phyloP scores from a whole-genome alignment of 345 rosid genomes.

The Melaleuca quinquenervia region DNA sequence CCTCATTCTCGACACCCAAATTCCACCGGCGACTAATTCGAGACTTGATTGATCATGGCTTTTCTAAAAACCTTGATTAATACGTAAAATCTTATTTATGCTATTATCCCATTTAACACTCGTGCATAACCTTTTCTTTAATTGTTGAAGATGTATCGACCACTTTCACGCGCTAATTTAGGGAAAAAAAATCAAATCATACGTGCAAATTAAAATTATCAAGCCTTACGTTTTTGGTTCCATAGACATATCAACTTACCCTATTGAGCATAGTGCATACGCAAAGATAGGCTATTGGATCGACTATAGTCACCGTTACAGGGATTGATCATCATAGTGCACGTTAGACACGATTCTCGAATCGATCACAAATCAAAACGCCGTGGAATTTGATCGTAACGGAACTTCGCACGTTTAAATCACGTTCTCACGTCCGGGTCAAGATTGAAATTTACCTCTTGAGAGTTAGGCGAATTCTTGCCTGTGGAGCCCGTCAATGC shows the following conservation, averaged over 20 bases:
- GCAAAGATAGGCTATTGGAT: neutral
- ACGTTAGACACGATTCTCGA: no score
- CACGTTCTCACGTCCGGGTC: fast-evolving
- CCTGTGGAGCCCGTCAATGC: fast-evolving
- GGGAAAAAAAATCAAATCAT: neutral
- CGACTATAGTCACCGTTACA: neutral
- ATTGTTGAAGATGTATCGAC: neutral
- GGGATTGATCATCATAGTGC: neutral
- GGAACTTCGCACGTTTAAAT: neutral
- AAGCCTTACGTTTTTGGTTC: neutral
- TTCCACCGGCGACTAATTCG: neutral
- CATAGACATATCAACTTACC: neutral
- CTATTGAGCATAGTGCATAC: neutral
- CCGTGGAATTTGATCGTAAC: fast-evolving
- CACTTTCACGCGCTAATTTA: neutral
- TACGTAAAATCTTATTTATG: neutral
- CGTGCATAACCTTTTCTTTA: neutral
- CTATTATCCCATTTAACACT: neutral
- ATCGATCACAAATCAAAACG: neutral
- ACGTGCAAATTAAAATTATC: neutral
- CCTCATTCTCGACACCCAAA: neutral
- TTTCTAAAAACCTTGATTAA: neutral
- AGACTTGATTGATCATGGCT: neutral
- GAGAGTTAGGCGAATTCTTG: neutral
- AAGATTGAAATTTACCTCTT: neutral